Conservation (phyloP, 345 rosid genomes). For the Citrus inodora region DNA sequence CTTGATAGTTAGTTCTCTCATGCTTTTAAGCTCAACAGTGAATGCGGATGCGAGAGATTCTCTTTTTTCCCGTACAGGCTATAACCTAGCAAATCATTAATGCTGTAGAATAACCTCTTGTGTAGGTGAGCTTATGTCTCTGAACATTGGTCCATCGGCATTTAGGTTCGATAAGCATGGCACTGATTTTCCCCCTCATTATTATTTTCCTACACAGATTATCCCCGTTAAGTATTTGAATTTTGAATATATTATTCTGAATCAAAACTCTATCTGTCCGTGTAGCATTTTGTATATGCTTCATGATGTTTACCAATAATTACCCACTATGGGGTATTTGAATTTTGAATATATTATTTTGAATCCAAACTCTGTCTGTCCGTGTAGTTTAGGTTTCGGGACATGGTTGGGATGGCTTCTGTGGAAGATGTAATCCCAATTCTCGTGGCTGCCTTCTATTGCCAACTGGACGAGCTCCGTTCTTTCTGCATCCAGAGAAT, state of each 20-base stretch:
- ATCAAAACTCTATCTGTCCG: neutral
- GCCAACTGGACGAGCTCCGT: constrained; percentile 24
- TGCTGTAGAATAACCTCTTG: neutral
- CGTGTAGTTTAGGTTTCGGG: constrained; percentile 35
- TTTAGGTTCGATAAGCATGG: neutral
- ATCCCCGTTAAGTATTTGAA: neutral
- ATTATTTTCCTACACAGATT: neutral
- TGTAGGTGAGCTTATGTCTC: neutral
- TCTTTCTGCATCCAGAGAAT: constrained; percentile 26
- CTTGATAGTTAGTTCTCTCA: neutral
- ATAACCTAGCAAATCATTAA: neutral
- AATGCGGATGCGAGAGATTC: neutral
- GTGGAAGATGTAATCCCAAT: constrained; percentile 41
- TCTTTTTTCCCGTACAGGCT: neutral
- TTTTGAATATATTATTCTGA: constrained; percentile 5
- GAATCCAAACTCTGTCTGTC: neutral
- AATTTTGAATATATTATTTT: neutral
- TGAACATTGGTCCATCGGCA: neutral
- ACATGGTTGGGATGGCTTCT: constrained; percentile 28
- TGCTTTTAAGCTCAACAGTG: neutral
- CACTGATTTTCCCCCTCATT: neutral
- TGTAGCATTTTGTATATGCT: no score
- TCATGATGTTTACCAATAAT: neutral
- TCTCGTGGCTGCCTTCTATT: constrained; percentile 31
- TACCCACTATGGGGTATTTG: no score